Conservation (phyloP, 805 yeast species). For the Candida ulmi region DNA sequence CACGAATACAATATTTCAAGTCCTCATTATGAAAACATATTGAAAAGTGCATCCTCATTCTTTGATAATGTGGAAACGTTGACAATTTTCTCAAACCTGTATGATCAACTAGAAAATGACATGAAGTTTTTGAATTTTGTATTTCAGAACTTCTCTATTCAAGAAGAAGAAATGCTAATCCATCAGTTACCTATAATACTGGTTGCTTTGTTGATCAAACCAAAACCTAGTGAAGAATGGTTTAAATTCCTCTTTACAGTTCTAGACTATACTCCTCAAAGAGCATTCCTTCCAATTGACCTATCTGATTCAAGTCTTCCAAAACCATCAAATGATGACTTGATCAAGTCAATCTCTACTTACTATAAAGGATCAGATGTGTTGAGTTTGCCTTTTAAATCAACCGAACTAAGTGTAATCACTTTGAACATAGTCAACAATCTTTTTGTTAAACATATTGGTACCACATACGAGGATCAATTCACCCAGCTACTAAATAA, state of each 20-base stretch:
- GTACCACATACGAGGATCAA: constrained; percentile 19
- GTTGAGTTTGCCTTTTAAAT: constrained; percentile 31
- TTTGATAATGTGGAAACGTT: constrained; percentile 84
- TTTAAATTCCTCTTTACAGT: constrained; percentile 36
- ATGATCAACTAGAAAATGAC: constrained; percentile 35
- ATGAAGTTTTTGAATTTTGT: constrained; percentile 53
- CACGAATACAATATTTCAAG: constrained; percentile 19
- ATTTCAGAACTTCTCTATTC: constrained; percentile 59
- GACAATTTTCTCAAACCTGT: constrained; percentile 67
- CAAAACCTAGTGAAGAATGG: constrained; percentile 24
- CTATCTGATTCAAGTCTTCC: constrained; percentile 27
- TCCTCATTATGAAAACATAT: constrained; percentile 35
- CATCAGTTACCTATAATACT: constrained; percentile 72
- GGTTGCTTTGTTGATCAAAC: constrained; percentile 36
- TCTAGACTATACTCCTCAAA: constrained; percentile 52
- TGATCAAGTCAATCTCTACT: constrained; percentile 24
- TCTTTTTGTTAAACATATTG: constrained; percentile 21
- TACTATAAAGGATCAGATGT: constrained; percentile 30
- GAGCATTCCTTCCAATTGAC: constrained; percentile 54
- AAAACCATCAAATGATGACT: constrained; percentile 12
- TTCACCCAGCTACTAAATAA: constrained; percentile 30
- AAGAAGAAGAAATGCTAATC: constrained; percentile 81
- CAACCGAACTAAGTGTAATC: constrained; percentile 39
- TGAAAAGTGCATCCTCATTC: constrained; percentile 58
- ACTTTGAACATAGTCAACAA: constrained; percentile 28